Base-by-base conservation (phyloP, 805 yeast species). In the Candida maltosa region DNA sequence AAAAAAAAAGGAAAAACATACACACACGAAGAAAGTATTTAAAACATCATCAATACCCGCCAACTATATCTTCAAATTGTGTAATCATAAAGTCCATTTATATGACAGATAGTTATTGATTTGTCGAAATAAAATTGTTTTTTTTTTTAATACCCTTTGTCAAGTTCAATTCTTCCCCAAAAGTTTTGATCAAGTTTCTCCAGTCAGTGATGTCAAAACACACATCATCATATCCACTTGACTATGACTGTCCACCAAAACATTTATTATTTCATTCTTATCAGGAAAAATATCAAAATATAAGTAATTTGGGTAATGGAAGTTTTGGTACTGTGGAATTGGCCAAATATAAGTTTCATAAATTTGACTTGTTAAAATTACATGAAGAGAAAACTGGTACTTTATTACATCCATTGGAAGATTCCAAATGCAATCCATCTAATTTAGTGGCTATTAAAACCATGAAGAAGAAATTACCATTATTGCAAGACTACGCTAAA, bases 371-470 rank as follows among this genome's bases (percentile, higher is more conserved):
- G 6, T 40, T 59, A 17, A 47, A 35, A 11, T 38, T 33, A 6
- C 26, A 29, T 11, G 36, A 37, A 11, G 35, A 39, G 35, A 53
- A 42, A 44, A 43, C n/a, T 46, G 72, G 50, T 9, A 80, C 91
- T 0, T 52, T 83, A 43, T 49, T 82, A 58, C 73, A 75, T 31
- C 60, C 78, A 38, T 33, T 56, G 29, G 36, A 31, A 6, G 59
- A 58, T 25, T 39, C 59, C 2, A 38, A 37, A 32, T 19, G 20
- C 27, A 43, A 45, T 46, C 41, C 36, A 36, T 30, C 53, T 30
- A 55, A 71, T n/a, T 56, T 80, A 29, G 75, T 74, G 38, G 97
- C 97, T 2, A 75, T 89, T 35, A 89, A 89, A 54, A 79, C 85
- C 5, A 80, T 89, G 83, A 76, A 75, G 39, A 72, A 73, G 40